Evolutionary conservation across 176 grass and related monocot species (phyloP).

Genomic region (Triticum urartu): DNA sequence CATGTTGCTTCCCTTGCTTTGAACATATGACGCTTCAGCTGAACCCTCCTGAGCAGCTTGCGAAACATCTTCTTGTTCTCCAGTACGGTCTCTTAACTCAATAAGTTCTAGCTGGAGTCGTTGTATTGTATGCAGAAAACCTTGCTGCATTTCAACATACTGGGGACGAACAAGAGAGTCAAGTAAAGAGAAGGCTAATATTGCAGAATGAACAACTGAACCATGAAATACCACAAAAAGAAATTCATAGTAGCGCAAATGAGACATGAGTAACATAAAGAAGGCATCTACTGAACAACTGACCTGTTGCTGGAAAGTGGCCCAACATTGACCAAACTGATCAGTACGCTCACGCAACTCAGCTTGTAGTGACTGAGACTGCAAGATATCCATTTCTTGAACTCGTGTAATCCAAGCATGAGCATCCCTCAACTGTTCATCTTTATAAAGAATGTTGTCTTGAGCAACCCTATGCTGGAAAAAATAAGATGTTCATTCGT

Average conservation of each 20-base stretch:
- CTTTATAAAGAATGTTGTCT: constrained; percentile 92
- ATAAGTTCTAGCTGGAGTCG: constrained; percentile 85
- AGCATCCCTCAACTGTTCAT: constrained; percentile 95
- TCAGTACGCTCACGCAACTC: constrained; percentile 88
- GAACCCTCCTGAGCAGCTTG: constrained; percentile 61
- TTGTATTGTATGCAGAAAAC: constrained; percentile 78
- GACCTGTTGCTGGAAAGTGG: constrained; percentile 83
- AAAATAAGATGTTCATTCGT: constrained; percentile 15
- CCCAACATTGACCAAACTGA: constrained; percentile 95
- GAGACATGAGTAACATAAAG: background rate
- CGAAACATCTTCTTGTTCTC: constrained; percentile 60
- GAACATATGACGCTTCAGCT: constrained; percentile 56
- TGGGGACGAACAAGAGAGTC: constrained; percentile 26
- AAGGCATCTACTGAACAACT: background rate
- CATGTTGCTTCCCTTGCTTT: constrained; percentile 62
- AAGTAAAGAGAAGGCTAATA: constrained; percentile 14
- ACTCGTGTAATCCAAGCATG: constrained; percentile 88
- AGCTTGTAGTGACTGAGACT: constrained; percentile 80
- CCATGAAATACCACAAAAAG: constrained; percentile 18
- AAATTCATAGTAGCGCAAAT: background rate
- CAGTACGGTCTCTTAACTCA: constrained; percentile 59
- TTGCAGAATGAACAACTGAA: background rate
- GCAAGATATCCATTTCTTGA: constrained; percentile 94
- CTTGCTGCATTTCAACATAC: constrained; percentile 87
- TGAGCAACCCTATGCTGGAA: constrained; percentile 91